Base-by-base conservation (phyloP, 2,329 filamentous ascomycete species). In the Venturia pyrina region DNA sequence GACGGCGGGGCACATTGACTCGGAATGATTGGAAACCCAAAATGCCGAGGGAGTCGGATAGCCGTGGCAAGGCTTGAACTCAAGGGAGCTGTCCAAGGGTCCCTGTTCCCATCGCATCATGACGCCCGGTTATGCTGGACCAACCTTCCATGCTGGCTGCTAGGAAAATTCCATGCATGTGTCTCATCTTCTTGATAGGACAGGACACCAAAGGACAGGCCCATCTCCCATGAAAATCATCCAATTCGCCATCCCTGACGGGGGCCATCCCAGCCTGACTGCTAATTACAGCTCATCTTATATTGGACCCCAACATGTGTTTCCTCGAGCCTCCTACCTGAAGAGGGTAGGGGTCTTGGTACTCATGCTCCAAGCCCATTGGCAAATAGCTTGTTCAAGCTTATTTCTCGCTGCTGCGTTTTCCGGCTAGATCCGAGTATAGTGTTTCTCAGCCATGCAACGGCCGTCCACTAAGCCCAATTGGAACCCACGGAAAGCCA, bases 391-490 rank as follows among this genome's bases (percentile, higher is more conserved):
- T 59, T 59, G 17, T 37, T 10, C 19, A 59, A 10, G 28, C 53
- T 59, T 59, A 8, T 34, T 59, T 37, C 17, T 59, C 28, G 21
- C 24, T 28, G 37, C 48, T 53, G 8, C 11, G 19, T 37, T 59
- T 59, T 59, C 28, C 53, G 53, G 53, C 53, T 59, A 59, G 53
- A 59, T 59, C 53, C 53, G 53, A 59, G 32, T 32, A 19, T 28
- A n/a, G 19, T 19, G 53, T 56, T 7, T 17, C 5, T n/a, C 1
- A 19, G n/a, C 5, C 44, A 21, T 21, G 21, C 48, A 21, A 28
- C 10, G 5, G 6, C 37, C 37, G 2, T 40, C 37, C 37, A 28
- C 37, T 40, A 40, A 40, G 37, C 37, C 37, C 37, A 40, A 40
- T 40, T 11, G 37, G 7, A 40, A 40, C 28, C 53, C 53, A 59